Evolutionary conservation across 805 yeast species (phyloP).

Genomic region (Teunomyces pallodes): DNA sequence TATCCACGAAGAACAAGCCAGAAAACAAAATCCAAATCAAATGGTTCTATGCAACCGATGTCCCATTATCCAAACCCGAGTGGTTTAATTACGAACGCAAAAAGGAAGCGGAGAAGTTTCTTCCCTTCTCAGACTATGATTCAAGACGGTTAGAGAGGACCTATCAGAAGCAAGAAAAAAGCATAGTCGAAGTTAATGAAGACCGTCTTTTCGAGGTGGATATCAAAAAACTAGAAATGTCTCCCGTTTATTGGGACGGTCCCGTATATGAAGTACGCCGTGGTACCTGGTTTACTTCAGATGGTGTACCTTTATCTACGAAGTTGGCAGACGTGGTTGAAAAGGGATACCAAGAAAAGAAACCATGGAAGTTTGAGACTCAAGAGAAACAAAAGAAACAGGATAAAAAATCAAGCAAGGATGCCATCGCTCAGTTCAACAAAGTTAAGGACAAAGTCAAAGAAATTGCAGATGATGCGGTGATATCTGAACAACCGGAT

Average conservation of each 20-base stretch:
- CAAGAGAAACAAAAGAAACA: slow-evolving; percentile 2
- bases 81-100: slow-evolving; percentile 52
- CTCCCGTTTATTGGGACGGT: slow-evolving; percentile 86
- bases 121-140: slow-evolving; percentile 66
- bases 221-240: slow-evolving; percentile 48
- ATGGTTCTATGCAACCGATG: slow-evolving; percentile 87
- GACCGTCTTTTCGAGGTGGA: slow-evolving; percentile 78
- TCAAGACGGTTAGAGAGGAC: slow-evolving; percentile 57
- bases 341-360: slow-evolving; percentile 40
- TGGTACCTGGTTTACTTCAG: slow-evolving; percentile 76
- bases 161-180: slow-evolving; percentile 25
- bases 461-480: slow-evolving; percentile 10
- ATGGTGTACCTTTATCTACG: slow-evolving; percentile 53
- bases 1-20: neutral
- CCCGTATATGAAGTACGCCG: slow-evolving; percentile 79
- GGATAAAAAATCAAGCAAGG: slow-evolving; percentile 11
- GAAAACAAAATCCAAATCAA: slow-evolving; percentile 17
- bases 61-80: slow-evolving; percentile 66
- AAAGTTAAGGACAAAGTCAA: slow-evolving; percentile 7
- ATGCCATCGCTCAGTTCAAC: slow-evolving; percentile 18
- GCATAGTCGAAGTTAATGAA: slow-evolving; percentile 64
- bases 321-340: slow-evolving; percentile 60
- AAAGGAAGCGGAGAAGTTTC: slow-evolving; percentile 55
- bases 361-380: slow-evolving; percentile 5
- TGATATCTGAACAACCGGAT: slow-evolving; percentile 25